Evolutionary conservation across 768 basidiomycete species (phyloP).

Genomic region (Serendipita vermifera): DNA sequence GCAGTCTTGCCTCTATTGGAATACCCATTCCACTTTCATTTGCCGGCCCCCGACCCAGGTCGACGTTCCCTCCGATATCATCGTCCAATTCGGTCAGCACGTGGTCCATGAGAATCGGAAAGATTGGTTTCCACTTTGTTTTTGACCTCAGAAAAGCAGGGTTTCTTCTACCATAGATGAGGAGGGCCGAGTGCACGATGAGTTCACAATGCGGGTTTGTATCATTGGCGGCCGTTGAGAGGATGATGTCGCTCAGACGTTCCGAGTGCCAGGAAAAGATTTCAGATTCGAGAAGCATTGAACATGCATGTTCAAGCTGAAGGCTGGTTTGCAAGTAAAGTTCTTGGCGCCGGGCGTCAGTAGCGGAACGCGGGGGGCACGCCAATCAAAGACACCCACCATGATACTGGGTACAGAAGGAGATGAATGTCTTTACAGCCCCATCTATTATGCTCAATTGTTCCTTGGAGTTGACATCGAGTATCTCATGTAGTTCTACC

Average conservation of each 20-base stretch:
- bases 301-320: slow-evolving; percentile 75
- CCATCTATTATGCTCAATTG: slow-evolving; percentile 69
- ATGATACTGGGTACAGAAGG: slow-evolving; percentile 75
- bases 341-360: slow-evolving; percentile 33
- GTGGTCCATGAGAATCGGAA: slow-evolving; percentile 77
- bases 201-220: slow-evolving; percentile 77
- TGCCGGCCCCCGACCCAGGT: slow-evolving; percentile 35
- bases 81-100: slow-evolving; percentile 69
- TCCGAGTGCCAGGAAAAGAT: slow-evolving; percentile 86
- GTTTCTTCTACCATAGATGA: slow-evolving; percentile 58
- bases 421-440: slow-evolving; percentile 59
- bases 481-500: slow-evolving; percentile 76
- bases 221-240: slow-evolving; percentile 37
- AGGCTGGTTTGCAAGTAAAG: slow-evolving; percentile 72
- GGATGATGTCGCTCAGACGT: slow-evolving; percentile 71
- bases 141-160: slow-evolving; percentile 60
- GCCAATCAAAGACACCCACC: slow-evolving; percentile 34
- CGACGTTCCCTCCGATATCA: slow-evolving; percentile 46
- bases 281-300: slow-evolving; percentile 65
- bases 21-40: slow-evolving; percentile 31
- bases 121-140: slow-evolving; percentile 69
- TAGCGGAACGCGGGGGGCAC: not conserved
- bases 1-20: slow-evolving; percentile 74
- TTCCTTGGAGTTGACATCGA: slow-evolving; percentile 48
- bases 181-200: slow-evolving; percentile 65